A percentile compares a stretch with the other conserved stretches of the same genome.
Evolutionary conservation across 2,329 filamentous ascomycete genomes (phyloP).

Genomic region (Trichoderma sp.): DNA sequence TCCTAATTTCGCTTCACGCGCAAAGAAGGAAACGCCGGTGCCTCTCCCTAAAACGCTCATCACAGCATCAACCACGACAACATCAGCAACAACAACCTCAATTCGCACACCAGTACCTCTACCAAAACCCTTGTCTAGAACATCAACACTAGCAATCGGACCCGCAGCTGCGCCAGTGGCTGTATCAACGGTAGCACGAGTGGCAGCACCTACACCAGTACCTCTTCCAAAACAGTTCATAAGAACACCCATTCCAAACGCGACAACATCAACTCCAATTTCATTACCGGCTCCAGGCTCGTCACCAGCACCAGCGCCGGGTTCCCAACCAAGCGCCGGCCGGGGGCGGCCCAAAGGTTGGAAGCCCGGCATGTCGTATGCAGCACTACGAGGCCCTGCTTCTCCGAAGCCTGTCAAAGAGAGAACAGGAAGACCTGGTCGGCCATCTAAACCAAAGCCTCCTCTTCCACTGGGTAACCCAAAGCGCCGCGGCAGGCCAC

Average conservation of each 20-base stretch:
- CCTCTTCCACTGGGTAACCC: slow-evolving; percentile 26
- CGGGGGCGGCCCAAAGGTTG: slow-evolving; percentile 51
- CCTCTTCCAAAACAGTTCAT: neutral
- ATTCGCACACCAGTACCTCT: slow-evolving; percentile 10
- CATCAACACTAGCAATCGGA: neutral
- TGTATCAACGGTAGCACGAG: neutral
- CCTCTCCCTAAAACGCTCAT: slow-evolving; percentile 11
- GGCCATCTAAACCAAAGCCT: slow-evolving; percentile 31
- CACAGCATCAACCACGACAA: neutral
- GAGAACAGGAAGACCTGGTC: slow-evolving; percentile 27
- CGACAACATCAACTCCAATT: neutral
- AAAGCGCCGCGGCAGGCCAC: slow-evolving; percentile 45
- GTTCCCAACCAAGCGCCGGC: neutral
- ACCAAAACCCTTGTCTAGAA: neutral
- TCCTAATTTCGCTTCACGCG: slow-evolving; percentile 27
- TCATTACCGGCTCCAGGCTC: neutral
- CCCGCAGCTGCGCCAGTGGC: neutral
- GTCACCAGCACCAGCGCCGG: neutral
- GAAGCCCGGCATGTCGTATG: slow-evolving; percentile 34
- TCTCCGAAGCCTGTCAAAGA: slow-evolving; percentile 19
- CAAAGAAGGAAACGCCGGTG: slow-evolving; percentile 21
- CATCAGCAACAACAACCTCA: neutral
- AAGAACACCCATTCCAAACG: neutral
- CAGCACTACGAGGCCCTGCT: slow-evolving; percentile 23
- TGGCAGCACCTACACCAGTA: neutral